A percentile compares a stretch with the other conserved stretches of the same genome.
Conservation (phyloP, 139 green algal genomes). For the Chlorokybus atmophyticus region DNA sequence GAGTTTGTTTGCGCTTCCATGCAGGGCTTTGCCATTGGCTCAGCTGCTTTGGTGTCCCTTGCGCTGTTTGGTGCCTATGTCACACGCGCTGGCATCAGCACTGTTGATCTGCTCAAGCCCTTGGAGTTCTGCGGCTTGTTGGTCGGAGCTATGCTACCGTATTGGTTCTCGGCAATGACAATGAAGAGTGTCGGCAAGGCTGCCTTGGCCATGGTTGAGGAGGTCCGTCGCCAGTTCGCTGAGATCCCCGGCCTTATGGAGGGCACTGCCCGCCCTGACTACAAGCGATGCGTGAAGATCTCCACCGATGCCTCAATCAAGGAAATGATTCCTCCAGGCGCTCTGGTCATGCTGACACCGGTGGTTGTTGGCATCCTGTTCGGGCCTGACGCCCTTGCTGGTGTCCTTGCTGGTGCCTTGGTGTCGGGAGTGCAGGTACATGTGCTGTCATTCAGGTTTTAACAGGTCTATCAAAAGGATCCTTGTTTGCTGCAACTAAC, state of each 20-base stretch:
- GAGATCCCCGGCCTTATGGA: constrained; percentile 35
- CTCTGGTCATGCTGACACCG: constrained; percentile 38
- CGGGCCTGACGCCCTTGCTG: constrained; percentile 46
- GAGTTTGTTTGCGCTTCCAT: constrained; percentile 6
- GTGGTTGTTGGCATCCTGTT: constrained; percentile 40
- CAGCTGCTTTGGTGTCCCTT: constrained; percentile 89
- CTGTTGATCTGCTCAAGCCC: constrained; percentile 52
- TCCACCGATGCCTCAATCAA: constrained; percentile 36
- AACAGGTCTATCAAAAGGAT: too few relatives aligned
- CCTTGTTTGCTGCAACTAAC: too few relatives aligned
- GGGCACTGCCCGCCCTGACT: constrained; percentile 47
- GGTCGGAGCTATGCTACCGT: constrained; percentile 49
- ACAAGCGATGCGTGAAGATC: constrained; percentile 41
- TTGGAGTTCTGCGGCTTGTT: constrained; percentile 38
- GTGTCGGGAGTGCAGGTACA: constrained; percentile 31
- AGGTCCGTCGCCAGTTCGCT: constrained; percentile 47
- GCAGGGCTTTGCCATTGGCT: constrained; percentile 90
- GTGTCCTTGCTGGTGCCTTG: constrained; percentile 35
- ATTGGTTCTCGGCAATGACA: constrained; percentile 44
- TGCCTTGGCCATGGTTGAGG: constrained; percentile 40
- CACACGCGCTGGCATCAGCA: constrained; percentile 59
- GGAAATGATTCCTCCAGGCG: constrained; percentile 52
- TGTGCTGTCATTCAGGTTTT: too few relatives aligned
- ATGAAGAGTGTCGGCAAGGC: constrained; percentile 42
- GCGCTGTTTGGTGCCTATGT: constrained; percentile 93